Evolutionary conservation across 305 asterid species (phyloP).

Genomic region (Galium porrigens): DNA sequence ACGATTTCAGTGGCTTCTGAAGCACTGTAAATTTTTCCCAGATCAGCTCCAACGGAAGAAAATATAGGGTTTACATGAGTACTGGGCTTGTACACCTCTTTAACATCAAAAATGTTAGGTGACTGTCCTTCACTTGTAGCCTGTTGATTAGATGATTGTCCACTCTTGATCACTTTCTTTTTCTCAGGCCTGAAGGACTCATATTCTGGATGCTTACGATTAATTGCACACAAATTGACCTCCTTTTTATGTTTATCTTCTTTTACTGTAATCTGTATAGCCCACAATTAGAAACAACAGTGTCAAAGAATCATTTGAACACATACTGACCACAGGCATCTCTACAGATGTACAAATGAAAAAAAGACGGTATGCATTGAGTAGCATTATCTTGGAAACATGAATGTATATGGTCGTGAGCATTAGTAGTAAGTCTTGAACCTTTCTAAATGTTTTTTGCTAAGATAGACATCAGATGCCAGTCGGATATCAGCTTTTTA

Average conservation of each 20-base stretch:
- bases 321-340: background rate
- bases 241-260: conserved; percentile 90
- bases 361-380: background rate
- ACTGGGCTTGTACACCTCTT: conserved; percentile 72
- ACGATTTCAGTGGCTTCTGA: conserved; percentile 67
- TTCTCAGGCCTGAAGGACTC: conserved; percentile 72
- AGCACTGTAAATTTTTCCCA: conserved; percentile 46
- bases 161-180: conserved; percentile 40
- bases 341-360: too few species aligned
- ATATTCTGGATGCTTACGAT: conserved; percentile 66
- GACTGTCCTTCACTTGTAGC: conserved; percentile 33
- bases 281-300: conserved; percentile 18
- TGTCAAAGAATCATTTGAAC: conserved; percentile 11
- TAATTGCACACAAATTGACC: conserved; percentile 40
- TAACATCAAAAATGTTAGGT: conserved; percentile 41
- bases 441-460: background rate
- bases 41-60: conserved; percentile 55
- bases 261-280: conserved; percentile 64
- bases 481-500: background rate
- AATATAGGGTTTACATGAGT: conserved; percentile 67
- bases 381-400: background rate
- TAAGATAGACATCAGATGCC: background rate
- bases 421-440: background rate
- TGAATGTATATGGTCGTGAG: background rate
- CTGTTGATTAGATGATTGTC: conserved; percentile 29